Conservation (phyloP, 306 rosid genomes). For the Quercus glauca region DNA sequence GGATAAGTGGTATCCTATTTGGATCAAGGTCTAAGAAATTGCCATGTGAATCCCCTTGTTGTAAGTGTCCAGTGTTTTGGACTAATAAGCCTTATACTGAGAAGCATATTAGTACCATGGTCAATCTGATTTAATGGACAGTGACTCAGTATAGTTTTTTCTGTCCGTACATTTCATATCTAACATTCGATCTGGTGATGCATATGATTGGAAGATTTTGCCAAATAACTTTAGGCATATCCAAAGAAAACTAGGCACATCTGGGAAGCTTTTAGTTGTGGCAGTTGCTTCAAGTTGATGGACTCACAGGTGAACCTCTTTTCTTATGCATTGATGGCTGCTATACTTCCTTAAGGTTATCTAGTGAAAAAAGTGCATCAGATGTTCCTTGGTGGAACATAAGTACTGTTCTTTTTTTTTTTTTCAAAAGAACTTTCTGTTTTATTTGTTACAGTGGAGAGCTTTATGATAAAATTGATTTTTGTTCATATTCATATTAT, state of each 20-base stretch:
- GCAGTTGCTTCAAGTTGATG: neutral
- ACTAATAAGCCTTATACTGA: neutral
- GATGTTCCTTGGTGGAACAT: neutral
- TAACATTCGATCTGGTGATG: neutral
- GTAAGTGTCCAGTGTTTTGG: slow-evolving; percentile 6
- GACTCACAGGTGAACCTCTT: slow-evolving; percentile 5
- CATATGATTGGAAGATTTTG: slow-evolving; percentile 2
- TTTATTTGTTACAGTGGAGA: neutral
- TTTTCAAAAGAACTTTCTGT: neutral
- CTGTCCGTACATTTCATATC: slow-evolving; percentile 4
- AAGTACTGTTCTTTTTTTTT: neutral
- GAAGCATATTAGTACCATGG: neutral
- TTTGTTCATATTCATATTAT: neutral
- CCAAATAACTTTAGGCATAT: neutral
- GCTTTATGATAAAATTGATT: slow-evolving; percentile 1
- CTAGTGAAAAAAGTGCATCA: neutral
- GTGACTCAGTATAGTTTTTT: neutral
- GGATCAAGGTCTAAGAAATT: neutral
- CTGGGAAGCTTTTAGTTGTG: neutral
- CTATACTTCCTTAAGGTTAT: neutral
- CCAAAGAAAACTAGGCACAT: neutral
- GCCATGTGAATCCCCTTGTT: neutral
- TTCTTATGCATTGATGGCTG: neutral
- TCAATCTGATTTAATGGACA: neutral
- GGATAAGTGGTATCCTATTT: neutral